Percentiles rank a stretch among this genome's conserved stretches.
Conservation (phyloP, 2,329 filamentous ascomycete genomes). For the Penicillium sp. region DNA sequence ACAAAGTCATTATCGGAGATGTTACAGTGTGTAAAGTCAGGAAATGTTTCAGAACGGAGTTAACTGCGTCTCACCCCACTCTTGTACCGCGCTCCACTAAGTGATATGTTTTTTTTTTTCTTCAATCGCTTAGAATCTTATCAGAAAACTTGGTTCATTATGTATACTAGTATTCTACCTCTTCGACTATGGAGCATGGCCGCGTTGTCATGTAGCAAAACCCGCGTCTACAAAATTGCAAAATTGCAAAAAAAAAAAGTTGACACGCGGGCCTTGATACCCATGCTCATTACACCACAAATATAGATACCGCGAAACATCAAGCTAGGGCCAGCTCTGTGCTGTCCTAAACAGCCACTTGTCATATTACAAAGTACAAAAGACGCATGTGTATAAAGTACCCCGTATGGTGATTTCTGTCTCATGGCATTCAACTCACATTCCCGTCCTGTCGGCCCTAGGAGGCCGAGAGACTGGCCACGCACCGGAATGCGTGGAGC, state of each 20-base stretch:
- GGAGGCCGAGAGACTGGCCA: not conserved
- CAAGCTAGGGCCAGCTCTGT: not conserved
- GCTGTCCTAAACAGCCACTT: not conserved
- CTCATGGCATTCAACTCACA: conserved; percentile 13
- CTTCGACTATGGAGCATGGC: not conserved
- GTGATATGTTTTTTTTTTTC: not conserved
- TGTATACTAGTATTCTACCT: not conserved
- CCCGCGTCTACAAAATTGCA: too few species aligned
- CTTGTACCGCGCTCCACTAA: conserved; percentile 2
- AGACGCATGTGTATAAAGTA: not conserved
- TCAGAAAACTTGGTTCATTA: not conserved
- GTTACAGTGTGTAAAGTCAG: conserved; percentile 6
- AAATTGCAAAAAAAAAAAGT: not conserved
- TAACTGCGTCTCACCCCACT: conserved; percentile 7
- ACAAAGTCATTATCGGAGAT: conserved; percentile 1
- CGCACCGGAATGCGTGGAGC: conserved; percentile 16
- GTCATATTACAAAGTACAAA: not conserved
- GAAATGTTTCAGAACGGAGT: conserved; percentile 13
- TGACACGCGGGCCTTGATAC: not conserved
- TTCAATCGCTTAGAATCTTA: not conserved
- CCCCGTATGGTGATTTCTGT: not conserved
- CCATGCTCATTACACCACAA: conserved; percentile 13
- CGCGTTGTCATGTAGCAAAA: not conserved
- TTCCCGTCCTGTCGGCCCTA: conserved; percentile 10
- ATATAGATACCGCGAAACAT: conserved; percentile 17